Conservation (phyloP, 495 filamentous ascomycete genomes). For the Hyaloscypha hepaticicola region DNA sequence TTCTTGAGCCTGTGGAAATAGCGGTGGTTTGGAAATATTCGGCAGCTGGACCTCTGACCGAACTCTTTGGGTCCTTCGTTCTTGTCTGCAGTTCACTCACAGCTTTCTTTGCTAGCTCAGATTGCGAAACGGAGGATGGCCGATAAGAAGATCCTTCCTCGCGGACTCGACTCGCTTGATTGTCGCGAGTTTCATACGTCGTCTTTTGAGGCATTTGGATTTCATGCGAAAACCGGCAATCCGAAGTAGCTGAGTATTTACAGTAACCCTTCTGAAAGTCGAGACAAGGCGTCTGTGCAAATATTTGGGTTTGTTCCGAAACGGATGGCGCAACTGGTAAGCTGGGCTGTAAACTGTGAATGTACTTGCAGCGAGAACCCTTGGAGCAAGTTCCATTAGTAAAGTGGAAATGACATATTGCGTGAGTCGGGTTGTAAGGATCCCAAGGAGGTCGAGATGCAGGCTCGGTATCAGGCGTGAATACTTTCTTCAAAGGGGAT, state of each 20-base stretch:
- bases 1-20: background rate
- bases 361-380: background rate
- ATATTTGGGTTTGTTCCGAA: background rate
- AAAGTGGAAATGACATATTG: background rate
- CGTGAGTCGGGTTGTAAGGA: background rate
- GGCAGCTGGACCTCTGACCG: background rate
- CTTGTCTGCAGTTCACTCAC: background rate
- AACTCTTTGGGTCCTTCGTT: background rate
- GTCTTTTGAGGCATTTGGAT: background rate
- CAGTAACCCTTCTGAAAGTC: background rate
- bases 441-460: slow-evolving; percentile 8
- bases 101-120: background rate
- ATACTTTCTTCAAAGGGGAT: background rate
- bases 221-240: background rate
- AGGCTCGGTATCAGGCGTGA: background rate
- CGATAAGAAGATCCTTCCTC: background rate
- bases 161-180: background rate
- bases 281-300: background rate
- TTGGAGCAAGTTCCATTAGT: background rate
- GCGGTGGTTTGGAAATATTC: background rate
- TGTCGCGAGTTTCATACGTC: background rate
- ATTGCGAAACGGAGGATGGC: background rate
- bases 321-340: background rate
- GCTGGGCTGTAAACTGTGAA: background rate
- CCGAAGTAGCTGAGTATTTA: background rate